Evolutionary conservation across 257 asterid genomes (phyloP).

Genomic region (Fraxinus excelsior): DNA sequence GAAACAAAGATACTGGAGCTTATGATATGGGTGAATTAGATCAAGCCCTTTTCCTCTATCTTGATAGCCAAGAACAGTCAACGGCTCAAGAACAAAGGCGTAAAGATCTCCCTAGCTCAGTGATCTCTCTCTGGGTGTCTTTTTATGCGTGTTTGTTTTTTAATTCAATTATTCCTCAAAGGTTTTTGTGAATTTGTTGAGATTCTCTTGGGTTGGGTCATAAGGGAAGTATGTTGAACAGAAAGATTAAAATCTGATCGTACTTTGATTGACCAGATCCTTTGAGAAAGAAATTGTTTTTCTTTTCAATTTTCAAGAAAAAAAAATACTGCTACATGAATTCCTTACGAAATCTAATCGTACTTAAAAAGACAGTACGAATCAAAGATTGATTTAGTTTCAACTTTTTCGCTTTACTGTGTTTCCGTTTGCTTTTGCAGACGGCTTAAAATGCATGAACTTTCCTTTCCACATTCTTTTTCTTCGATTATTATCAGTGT

Average conservation of each 20-base stretch:
- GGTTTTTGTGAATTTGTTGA: constrained; percentile 1
- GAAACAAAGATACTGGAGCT: constrained; percentile 64
- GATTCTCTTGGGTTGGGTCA: constrained; percentile 41
- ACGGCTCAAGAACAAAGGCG: constrained; percentile 58
- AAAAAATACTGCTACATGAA: no score
- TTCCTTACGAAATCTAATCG: constrained; percentile 20
- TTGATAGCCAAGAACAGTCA: constrained; percentile 68
- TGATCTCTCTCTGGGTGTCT: not conserved
- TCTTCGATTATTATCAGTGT: not conserved
- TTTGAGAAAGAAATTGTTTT: not conserved
- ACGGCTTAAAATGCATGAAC: constrained; percentile 19
- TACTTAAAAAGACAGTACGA: constrained; percentile 2
- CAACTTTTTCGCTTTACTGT: not conserved
- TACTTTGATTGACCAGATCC: constrained; percentile 68
- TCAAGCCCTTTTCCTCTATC: constrained; percentile 72
- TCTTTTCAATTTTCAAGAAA: constrained; percentile 19
- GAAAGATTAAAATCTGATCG: constrained; percentile 32
- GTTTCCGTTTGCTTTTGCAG: not conserved
- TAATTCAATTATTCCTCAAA: not conserved
- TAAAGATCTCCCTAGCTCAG: constrained; percentile 17
- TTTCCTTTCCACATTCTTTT: not conserved
- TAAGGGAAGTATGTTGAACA: constrained; percentile 36
- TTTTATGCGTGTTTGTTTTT: not conserved
- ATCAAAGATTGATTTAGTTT: not conserved
- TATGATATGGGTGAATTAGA: constrained; percentile 85